Percentiles rank a stretch among this genome's conserved stretches.
Conservation (phyloP, 2,329 filamentous ascomycete genomes). For the Pseudogymnoascus sp. region DNA sequence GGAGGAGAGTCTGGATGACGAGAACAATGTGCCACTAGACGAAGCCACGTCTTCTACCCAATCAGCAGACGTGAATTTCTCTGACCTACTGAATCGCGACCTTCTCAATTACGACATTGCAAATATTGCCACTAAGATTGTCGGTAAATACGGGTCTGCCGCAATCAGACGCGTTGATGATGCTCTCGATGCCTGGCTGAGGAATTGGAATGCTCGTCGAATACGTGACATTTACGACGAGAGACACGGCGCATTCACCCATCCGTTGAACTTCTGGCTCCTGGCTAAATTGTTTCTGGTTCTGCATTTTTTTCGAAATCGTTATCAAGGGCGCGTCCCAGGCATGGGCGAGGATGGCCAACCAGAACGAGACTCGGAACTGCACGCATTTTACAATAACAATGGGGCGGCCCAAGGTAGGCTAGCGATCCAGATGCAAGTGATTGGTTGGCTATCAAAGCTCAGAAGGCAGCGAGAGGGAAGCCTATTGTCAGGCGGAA, state of each 20-base stretch:
- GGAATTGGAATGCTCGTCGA: not conserved
- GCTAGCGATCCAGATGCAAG: not conserved
- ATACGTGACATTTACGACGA: not conserved
- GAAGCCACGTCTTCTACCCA: not conserved
- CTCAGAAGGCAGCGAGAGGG: not conserved
- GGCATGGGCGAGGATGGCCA: not conserved
- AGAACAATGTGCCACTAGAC: not conserved
- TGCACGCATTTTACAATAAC: not conserved
- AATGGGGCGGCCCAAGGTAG: not conserved
- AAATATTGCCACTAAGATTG: not conserved
- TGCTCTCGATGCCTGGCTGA: not conserved
- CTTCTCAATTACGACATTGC: conserved; percentile 1
- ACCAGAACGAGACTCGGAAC: not conserved
- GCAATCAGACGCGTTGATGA: not conserved
- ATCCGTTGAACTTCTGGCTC: not conserved
- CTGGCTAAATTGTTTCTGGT: not conserved
- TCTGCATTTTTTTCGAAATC: not conserved
- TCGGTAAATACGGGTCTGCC: not conserved
- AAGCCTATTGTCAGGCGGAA: not conserved
- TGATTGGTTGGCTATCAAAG: not conserved
- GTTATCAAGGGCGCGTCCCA: not conserved
- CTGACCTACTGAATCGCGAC: not conserved
- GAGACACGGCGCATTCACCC: not conserved
- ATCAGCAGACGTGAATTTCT: not conserved
- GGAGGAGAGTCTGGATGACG: not conserved